Conservation (phyloP, 73 alveolate species). For the Paramecium octaurelia region DNA sequence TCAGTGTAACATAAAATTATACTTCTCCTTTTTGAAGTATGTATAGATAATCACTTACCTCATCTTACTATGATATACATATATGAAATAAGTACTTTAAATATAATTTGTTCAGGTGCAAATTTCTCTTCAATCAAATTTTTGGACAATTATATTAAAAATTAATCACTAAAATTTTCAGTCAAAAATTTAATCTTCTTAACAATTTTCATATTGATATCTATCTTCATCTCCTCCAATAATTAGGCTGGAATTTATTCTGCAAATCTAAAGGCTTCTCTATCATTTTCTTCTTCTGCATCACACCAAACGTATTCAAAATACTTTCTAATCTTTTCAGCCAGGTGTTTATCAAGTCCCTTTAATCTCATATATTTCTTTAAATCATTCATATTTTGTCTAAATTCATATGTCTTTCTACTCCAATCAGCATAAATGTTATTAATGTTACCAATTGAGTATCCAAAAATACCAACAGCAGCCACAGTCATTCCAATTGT, state of each 20-base stretch:
- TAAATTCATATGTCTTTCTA: constrained; percentile 43
- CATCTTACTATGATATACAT: not conserved
- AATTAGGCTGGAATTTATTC: not conserved
- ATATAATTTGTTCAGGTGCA: constrained; percentile 34
- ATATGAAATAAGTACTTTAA: not conserved
- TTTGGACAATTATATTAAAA: not conserved
- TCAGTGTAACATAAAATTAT: not conserved
- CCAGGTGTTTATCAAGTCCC: not conserved
- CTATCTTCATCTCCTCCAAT: constrained; percentile 17
- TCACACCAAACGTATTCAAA: constrained; percentile 39
- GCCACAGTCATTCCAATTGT: constrained; percentile 53
- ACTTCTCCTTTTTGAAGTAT: not conserved
- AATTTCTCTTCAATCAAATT: not conserved
- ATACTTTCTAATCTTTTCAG: constrained; percentile 39
- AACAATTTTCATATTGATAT: constrained; percentile 10
- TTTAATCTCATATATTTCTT: constrained; percentile 53
- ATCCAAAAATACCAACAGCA: constrained; percentile 58
- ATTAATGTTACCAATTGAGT: constrained; percentile 46
- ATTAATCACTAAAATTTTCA: not conserved
- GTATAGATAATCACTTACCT: not conserved
- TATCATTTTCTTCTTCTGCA: constrained; percentile 25
- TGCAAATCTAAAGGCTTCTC: not conserved
- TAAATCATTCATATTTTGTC: constrained; percentile 39
- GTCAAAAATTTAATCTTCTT: not conserved
- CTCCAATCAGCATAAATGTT: constrained; percentile 35